A percentile compares a stretch with the other conserved stretches of the same genome.
Evolutionary conservation across 2,329 filamentous ascomycete species (phyloP).

Genomic region (Helicocarpus griseus): DNA sequence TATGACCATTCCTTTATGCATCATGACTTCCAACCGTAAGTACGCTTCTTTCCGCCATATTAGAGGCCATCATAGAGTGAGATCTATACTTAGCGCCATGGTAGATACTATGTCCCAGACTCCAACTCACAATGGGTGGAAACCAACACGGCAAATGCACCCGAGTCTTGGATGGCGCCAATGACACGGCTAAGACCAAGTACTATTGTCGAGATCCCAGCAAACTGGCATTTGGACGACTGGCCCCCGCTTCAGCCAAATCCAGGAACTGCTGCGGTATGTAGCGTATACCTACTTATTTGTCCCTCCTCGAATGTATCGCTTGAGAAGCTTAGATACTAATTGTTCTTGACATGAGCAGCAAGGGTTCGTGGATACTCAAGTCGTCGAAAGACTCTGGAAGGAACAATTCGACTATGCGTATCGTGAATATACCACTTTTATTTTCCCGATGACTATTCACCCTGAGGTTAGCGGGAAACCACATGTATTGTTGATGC

Average conservation of each 20-base stretch:
- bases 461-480: not conserved
- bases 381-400: not conserved
- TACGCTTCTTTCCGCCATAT: not conserved
- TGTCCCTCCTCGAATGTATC: not conserved
- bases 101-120: not conserved
- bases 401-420: not conserved
- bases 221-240: not conserved
- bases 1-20: not conserved
- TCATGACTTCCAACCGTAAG: not conserved
- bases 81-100: not conserved
- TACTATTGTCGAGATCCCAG: not conserved
- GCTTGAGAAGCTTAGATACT: no score
- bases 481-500: not conserved
- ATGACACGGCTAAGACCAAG: not conserved
- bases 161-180: not conserved
- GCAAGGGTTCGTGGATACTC: not conserved
- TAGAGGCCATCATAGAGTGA: not conserved
- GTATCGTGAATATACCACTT: not conserved
- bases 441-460: not conserved
- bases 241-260: not conserved
- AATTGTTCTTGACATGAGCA: not conserved
- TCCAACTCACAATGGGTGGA: not conserved
- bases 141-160: not conserved
- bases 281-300: not conserved
- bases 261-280: not conserved